These are phyloP conservation scores for Fistulinella staudtii DNA, from an alignment of 1,284 basidiomycete genomes.

Conservation along the genomic window DNA sequence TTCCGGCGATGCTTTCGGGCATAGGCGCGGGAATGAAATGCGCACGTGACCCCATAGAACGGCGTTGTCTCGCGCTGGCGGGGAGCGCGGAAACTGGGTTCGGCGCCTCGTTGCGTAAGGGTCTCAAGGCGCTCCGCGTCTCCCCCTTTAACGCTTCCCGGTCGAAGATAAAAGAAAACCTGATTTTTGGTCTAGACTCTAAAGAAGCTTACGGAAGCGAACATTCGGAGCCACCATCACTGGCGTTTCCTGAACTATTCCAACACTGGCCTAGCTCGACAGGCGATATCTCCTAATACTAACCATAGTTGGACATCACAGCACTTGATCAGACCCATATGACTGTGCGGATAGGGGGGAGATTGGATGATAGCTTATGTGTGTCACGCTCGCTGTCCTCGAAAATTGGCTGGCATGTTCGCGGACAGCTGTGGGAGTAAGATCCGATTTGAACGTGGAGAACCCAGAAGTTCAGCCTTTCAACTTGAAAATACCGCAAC, in stretches of 20 bases:
- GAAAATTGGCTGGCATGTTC: neutral
- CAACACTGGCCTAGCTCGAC: neutral
- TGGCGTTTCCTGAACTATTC: neutral
- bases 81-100: too few relatives aligned
- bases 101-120: neutral
- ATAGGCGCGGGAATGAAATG: conserved; percentile 9
- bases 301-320: neutral
- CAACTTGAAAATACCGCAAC: neutral
- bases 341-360: neutral
- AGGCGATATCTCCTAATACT: neutral
- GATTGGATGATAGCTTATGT: neutral
- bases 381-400: neutral
- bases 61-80: too few relatives aligned
- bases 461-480: conserved; percentile 6
- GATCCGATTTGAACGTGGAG: conserved; percentile 10
- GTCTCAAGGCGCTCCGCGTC: neutral
- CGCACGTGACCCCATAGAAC: conserved; percentile 25
- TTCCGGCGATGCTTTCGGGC: conserved; percentile 11
- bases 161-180: too few relatives aligned
- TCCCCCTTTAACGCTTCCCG: neutral
- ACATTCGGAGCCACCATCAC: neutral
- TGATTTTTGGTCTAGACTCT: neutral
- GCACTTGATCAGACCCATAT: neutral
- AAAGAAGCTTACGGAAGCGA: neutral
- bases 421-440: conserved; percentile 22